Evolutionary conservation across 208 protist genomes (phyloP).

Genomic region (Crithidia expoeki): DNA sequence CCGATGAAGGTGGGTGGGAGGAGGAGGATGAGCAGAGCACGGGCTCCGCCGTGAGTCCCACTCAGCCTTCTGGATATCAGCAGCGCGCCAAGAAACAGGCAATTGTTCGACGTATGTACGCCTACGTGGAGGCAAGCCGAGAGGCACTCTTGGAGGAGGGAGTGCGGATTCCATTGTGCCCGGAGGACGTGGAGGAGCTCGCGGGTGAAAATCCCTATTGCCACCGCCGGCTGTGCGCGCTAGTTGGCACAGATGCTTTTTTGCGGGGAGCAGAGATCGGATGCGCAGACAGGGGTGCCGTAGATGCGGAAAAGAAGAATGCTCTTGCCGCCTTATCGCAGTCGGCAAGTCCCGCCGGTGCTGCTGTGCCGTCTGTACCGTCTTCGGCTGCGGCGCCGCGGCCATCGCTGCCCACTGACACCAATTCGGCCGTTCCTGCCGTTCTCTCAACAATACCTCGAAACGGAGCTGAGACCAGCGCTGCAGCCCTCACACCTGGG

Average conservation of each 20-base stretch:
- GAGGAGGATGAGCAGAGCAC: neutral
- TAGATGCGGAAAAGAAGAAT: neutral
- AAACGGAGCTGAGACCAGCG: neutral
- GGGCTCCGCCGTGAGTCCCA: conserved; percentile 1
- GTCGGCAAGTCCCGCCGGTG: neutral
- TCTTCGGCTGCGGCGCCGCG: neutral
- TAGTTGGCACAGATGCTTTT: conserved; percentile 60
- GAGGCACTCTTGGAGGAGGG: conserved; percentile 23
- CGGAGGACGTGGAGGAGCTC: conserved; percentile 36
- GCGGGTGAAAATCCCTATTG: conserved; percentile 37
- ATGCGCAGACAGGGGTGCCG: conserved; percentile 11
- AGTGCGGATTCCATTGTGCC: conserved; percentile 17
- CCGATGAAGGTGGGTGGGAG: neutral
- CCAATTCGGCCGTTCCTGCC: neutral
- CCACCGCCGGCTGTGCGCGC: conserved; percentile 45
- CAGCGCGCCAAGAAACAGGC: conserved; percentile 11
- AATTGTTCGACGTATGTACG: conserved; percentile 29
- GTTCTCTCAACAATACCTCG: neutral
- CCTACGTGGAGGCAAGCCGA: conserved; percentile 20
- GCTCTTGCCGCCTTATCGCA: neutral
- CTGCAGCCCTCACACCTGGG: neutral
- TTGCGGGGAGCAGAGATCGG: conserved; percentile 57
- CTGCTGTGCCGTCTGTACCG: conserved; percentile 4
- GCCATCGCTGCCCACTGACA: neutral
- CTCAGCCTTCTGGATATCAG: neutral